Conservation (phyloP, 78 protist species). For the Neovahlkampfia damariscottae region DNA sequence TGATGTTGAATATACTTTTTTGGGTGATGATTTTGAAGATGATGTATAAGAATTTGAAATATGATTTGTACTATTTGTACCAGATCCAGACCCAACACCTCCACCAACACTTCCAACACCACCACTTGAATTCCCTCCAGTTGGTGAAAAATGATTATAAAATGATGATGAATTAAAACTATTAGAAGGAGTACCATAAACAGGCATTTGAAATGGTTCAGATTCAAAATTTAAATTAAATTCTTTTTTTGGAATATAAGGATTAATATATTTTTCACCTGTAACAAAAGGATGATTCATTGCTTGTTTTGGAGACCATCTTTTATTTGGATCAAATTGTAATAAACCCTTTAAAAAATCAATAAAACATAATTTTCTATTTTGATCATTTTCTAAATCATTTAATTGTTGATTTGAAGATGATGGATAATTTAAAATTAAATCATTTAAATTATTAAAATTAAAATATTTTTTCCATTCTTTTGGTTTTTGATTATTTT, state of each 20-base stretch:
- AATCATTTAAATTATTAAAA: neutral
- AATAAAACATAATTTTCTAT: neutral
- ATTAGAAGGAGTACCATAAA: too few relatives aligned
- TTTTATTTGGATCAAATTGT: neutral
- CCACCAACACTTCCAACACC: too few relatives aligned
- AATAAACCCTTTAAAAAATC: neutral
- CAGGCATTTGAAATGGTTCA: too few relatives aligned
- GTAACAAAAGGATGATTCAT: constrained; percentile 29
- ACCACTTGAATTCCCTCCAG: too few relatives aligned
- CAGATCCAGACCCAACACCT: too few relatives aligned
- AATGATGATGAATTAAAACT: too few relatives aligned
- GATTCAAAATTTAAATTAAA: neutral
- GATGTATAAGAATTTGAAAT: too few relatives aligned
- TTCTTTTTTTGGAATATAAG: neutral
- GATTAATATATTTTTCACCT: neutral
- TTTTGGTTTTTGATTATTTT: neutral
- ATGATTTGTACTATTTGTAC: too few relatives aligned
- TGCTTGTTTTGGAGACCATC: constrained; percentile 28
- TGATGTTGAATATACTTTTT: too few relatives aligned
- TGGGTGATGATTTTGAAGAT: too few relatives aligned
- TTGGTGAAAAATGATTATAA: too few relatives aligned
- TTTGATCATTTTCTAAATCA: neutral
- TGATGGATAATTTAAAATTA: neutral
- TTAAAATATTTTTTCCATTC: neutral
- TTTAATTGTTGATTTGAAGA: neutral